These are phyloP conservation scores for Priceomyces castillae DNA, from an alignment of 805 yeast genomes.

Conservation along the genomic window DNA sequence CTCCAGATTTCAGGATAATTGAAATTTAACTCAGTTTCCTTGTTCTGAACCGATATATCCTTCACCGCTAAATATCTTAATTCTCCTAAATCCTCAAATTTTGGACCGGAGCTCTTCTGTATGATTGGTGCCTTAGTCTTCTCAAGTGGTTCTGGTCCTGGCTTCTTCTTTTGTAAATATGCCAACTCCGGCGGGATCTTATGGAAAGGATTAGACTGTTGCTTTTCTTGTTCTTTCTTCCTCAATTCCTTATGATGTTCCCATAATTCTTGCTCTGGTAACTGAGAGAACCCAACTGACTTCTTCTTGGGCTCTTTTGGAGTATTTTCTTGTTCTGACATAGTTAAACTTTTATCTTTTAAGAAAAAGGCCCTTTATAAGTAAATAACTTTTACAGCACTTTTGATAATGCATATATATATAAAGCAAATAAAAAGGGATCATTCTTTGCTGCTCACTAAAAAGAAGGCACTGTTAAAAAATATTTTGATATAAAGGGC, in stretches of 20 bases:
- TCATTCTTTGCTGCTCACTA: background rate
- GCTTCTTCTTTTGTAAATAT: slow-evolving; percentile 27
- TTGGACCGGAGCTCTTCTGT: background rate
- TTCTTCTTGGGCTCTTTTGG: slow-evolving; percentile 14
- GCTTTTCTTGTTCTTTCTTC: slow-evolving; percentile 24
- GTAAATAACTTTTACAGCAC: too few species aligned
- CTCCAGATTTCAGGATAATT: slow-evolving; percentile 48
- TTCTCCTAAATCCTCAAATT: slow-evolving; percentile 36
- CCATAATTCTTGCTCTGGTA: slow-evolving; percentile 33
- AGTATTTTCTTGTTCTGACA: slow-evolving; percentile 4
- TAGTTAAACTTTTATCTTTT: too few species aligned
- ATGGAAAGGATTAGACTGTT: slow-evolving; percentile 34
- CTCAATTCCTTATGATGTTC: slow-evolving; percentile 33
- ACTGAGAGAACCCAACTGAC: slow-evolving; percentile 39
- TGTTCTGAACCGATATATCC: slow-evolving; percentile 45
- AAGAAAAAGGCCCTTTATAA: too few species aligned
- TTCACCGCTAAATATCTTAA: slow-evolving; percentile 50
- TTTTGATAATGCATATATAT: background rate
- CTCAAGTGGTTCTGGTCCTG: slow-evolving; percentile 27
- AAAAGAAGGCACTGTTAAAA: background rate
- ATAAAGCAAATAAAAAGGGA: background rate
- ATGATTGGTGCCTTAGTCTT: background rate
- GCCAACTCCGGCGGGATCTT: slow-evolving; percentile 42
- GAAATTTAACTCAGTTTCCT: slow-evolving; percentile 48
- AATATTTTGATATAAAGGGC: background rate